A percentile compares a stretch with the other conserved stretches of the same genome.
phyloP scores from a whole-genome alignment of 129 eudicot genomes.

The Lonicera japonica region DNA sequence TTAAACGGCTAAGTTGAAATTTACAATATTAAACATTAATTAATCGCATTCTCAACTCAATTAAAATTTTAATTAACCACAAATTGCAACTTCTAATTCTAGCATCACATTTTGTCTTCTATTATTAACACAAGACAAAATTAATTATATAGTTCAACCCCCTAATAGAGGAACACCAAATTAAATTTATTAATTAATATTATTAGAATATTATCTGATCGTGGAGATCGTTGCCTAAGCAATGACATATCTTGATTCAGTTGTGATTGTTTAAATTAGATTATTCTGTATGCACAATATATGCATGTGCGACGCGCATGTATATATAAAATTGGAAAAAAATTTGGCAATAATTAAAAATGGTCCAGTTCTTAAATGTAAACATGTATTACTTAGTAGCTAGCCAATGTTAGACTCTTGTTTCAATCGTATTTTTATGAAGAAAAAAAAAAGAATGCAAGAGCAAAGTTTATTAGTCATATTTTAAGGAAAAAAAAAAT shows the following conservation, averaged over 20 bases:
- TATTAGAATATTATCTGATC: not conserved
- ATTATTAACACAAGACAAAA: not conserved
- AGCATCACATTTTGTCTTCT: not conserved
- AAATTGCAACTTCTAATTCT: constrained; percentile 8
- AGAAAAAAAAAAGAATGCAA: no score
- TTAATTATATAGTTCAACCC: not conserved
- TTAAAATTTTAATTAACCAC: not conserved
- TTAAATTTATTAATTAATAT: no score
- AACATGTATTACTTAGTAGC: no score
- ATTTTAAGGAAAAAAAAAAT: no score
- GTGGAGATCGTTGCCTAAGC: not conserved
- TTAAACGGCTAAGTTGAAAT: not conserved
- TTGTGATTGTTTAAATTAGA: not conserved
- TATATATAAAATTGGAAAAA: no score
- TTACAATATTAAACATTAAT: not conserved
- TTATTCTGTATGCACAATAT: no score
- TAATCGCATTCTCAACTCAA: not conserved
- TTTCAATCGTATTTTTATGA: no score
- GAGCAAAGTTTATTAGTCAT: no score
- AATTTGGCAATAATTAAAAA: not conserved
- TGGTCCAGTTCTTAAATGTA: not conserved
- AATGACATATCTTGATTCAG: not conserved
- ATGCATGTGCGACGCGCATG: no score
- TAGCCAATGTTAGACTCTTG: no score
- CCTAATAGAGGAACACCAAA: no score